phyloP scores from a whole-genome alignment of 2,329 filamentous ascomycete species.

The Aureobasidium melanogenum region DNA sequence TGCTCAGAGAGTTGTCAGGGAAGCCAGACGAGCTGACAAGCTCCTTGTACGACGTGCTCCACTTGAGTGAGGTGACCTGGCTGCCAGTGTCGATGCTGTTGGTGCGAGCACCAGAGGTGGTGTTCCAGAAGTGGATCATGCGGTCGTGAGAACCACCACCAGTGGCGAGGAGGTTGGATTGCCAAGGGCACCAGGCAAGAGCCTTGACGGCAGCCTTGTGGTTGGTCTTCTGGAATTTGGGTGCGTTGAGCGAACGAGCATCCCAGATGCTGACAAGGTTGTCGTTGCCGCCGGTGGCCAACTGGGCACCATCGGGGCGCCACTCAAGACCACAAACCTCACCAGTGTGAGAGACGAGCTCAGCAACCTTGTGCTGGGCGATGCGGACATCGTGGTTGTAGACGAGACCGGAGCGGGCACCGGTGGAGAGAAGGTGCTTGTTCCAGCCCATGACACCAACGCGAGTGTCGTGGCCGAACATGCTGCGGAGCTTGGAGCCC shows the following conservation, averaged over 20 bases:
- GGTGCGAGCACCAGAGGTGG: constrained; percentile 89
- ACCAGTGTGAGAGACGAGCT: constrained; percentile 93
- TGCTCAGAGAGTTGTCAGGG: constrained; percentile 97
- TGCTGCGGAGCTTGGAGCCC: constrained; percentile 89
- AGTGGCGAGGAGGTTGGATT: constrained; percentile 91
- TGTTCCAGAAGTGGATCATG: constrained; percentile 99
- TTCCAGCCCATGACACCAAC: constrained; percentile 99
- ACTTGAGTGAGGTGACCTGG: constrained; percentile 90
- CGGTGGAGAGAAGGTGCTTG: constrained; percentile 94
- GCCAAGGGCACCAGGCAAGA: constrained; percentile 97
- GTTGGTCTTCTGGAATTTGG: constrained; percentile 99
- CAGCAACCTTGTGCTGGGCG: constrained; percentile 94
- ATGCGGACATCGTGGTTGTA: constrained; percentile 99
- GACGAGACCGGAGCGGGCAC: constrained; percentile 86
- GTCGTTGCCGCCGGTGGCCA: constrained; percentile 96
- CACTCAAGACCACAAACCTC: constrained; percentile 98
- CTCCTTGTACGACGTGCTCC: constrained; percentile 96
- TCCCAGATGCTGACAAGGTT: constrained; percentile 99
- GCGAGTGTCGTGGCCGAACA: constrained; percentile 94
- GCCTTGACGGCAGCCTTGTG: constrained; percentile 98
- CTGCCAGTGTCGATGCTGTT: constrained; percentile 99
- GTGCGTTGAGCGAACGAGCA: constrained; percentile 80
- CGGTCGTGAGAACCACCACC: constrained; percentile 94
- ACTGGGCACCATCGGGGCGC: constrained; percentile 91
- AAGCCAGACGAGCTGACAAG: constrained; percentile 96